These are phyloP conservation scores for Diaporthe aspalathi DNA, from an alignment of 2,329 filamentous ascomycete species.

Conservation along the genomic window DNA sequence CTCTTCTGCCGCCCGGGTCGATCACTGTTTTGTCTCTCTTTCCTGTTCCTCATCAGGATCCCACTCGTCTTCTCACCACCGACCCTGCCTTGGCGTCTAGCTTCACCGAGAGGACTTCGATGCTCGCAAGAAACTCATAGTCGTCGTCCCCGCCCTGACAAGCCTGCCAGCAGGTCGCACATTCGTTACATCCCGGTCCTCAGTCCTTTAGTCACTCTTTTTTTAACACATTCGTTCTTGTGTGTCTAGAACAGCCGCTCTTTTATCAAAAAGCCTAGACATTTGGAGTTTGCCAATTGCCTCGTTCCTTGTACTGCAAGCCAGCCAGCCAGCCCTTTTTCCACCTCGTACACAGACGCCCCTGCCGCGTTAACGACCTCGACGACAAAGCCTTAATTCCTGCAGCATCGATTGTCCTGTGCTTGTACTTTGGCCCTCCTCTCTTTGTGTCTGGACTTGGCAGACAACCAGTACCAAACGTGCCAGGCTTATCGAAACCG, in stretches of 20 bases:
- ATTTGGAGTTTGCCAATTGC: slow-evolving; percentile 24
- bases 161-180: slow-evolving; percentile 69
- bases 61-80: slow-evolving; percentile 38
- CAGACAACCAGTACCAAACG: neutral
- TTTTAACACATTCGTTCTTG: slow-evolving; percentile 40
- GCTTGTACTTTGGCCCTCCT: slow-evolving; percentile 33
- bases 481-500: neutral
- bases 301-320: slow-evolving; percentile 19
- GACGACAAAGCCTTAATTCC: slow-evolving; percentile 32
- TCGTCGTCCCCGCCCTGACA: slow-evolving; percentile 41
- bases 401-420: slow-evolving; percentile 31
- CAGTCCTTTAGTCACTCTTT: slow-evolving; percentile 48
- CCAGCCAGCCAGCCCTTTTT: neutral
- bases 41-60: slow-evolving; percentile 37
- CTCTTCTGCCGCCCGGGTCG: slow-evolving; percentile 35
- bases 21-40: slow-evolving; percentile 37
- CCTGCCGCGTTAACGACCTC: slow-evolving; percentile 34
- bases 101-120: slow-evolving; percentile 39
- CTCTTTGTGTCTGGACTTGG: neutral
- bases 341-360: neutral
- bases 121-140: slow-evolving; percentile 31
- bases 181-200: slow-evolving; percentile 59
- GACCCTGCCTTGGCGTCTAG: slow-evolving; percentile 38
- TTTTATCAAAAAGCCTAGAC: slow-evolving; percentile 33
- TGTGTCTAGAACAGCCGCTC: slow-evolving; percentile 37